phyloP scores from a whole-genome alignment of 2,329 filamentous ascomycete species.

The Dactylonectria macrodidyma region DNA sequence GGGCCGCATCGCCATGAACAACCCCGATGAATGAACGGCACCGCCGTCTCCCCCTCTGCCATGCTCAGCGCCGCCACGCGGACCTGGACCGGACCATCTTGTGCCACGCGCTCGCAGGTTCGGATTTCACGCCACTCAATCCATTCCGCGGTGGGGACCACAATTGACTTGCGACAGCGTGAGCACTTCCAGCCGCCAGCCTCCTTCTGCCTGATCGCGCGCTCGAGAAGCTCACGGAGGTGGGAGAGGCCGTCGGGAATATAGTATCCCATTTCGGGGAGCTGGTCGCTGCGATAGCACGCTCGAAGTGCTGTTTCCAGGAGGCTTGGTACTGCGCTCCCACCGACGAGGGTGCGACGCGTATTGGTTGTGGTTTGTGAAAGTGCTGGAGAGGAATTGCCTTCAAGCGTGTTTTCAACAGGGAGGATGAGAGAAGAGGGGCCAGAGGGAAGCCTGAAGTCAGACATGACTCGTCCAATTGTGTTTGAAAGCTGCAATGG shows the following conservation, averaged over 20 bases:
- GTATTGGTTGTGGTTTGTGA: conserved; percentile 22
- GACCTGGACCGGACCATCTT: conserved; percentile 27
- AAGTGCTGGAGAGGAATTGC: conserved; percentile 17
- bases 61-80: conserved; percentile 47
- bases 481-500: conserved; percentile 52
- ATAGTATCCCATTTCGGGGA: conserved; percentile 59
- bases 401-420: conserved; percentile 38
- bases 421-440: conserved; percentile 40
- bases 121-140: conserved; percentile 71
- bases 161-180: conserved; percentile 63
- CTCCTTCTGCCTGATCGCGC: conserved; percentile 59
- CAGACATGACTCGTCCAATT: conserved; percentile 48
- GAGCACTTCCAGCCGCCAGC: conserved; percentile 67
- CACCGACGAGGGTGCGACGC: conserved; percentile 33
- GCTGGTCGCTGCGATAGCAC: conserved; percentile 60
- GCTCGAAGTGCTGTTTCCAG: conserved; percentile 65
- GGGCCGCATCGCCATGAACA: conserved; percentile 68
- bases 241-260: conserved; percentile 60
- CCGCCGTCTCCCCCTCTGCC: conserved; percentile 53
- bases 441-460: conserved; percentile 48
- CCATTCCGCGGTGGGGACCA: conserved; percentile 71
- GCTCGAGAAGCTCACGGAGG: conserved; percentile 58
- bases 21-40: conserved; percentile 64
- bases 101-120: conserved; percentile 33
- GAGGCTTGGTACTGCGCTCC: conserved; percentile 63